Percentiles rank a stretch among this genome's conserved stretches.
These are phyloP conservation scores for Syzygium malaccense DNA, from an alignment of 441 rosid genomes.

Conservation along the genomic window DNA sequence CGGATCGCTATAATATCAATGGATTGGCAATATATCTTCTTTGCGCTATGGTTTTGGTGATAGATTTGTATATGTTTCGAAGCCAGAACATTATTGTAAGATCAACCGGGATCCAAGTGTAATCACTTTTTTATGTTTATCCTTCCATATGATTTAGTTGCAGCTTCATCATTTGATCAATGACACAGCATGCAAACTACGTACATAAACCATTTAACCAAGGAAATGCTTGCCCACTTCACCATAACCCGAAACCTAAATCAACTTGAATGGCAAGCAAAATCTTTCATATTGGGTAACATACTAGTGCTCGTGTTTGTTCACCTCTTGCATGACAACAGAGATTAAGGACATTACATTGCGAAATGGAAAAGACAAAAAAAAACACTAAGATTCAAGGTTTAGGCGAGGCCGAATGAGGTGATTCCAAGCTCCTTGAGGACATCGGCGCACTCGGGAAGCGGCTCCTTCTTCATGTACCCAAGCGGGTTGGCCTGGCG, in stretches of 20 bases:
- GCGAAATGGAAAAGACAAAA: background rate
- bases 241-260: background rate
- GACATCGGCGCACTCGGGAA: background rate
- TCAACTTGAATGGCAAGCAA: background rate
- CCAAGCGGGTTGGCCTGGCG: constrained; percentile 6
- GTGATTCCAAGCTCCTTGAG: background rate
- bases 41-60: background rate
- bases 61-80: background rate
- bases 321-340: background rate
- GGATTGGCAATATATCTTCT: rapidly evolving
- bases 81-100: background rate
- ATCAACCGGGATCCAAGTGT: background rate
- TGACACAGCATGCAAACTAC: background rate
- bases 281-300: background rate
- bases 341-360: background rate
- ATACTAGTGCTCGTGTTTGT: background rate
- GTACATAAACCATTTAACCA: background rate
- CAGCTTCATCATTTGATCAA: background rate
- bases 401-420: background rate
- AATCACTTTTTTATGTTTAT: background rate
- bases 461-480: background rate
- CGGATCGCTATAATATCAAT: background rate
- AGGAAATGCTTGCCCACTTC: background rate
- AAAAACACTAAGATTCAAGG: background rate
- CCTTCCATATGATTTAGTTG: background rate